phyloP scores from a whole-genome alignment of 2,329 filamentous ascomycete genomes.

The Orbilia oligospora region DNA sequence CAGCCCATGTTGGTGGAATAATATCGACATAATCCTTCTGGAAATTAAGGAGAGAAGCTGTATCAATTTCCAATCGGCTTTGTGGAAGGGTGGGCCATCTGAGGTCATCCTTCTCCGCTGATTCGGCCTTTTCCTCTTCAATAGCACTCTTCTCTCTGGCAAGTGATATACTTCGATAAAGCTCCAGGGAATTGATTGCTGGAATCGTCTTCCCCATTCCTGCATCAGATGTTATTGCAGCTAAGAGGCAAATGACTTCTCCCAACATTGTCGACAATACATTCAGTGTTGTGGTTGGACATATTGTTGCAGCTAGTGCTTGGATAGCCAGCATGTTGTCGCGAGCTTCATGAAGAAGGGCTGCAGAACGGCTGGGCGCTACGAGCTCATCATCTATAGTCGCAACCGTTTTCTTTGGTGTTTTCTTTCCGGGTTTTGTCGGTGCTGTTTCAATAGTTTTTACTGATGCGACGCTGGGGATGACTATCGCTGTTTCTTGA shows the following conservation, averaged over 20 bases:
- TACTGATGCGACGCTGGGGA: slow-evolving; percentile 67
- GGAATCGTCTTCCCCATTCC: slow-evolving; percentile 70
- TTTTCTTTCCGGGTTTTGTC: slow-evolving; percentile 64
- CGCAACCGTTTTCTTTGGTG: slow-evolving; percentile 56
- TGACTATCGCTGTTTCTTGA: slow-evolving; percentile 77
- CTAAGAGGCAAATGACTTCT: slow-evolving; percentile 76
- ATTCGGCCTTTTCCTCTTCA: slow-evolving; percentile 69
- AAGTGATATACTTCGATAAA: slow-evolving; percentile 79
- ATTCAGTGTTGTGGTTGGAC: slow-evolving; percentile 73
- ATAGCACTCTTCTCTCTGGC: slow-evolving; percentile 75
- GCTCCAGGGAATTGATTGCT: slow-evolving; percentile 75
- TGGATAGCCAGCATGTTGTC: slow-evolving; percentile 77
- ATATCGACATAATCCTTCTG: slow-evolving; percentile 87
- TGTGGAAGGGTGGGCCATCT: slow-evolving; percentile 63
- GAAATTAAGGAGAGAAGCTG: slow-evolving; percentile 70
- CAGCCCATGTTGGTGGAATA: slow-evolving; percentile 85
- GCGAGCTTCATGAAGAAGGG: slow-evolving; percentile 77
- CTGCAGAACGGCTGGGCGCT: slow-evolving; percentile 66
- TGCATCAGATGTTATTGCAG: slow-evolving; percentile 72
- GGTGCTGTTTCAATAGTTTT: slow-evolving; percentile 67
- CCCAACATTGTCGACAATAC: slow-evolving; percentile 76
- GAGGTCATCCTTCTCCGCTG: slow-evolving; percentile 67
- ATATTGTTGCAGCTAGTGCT: slow-evolving; percentile 71
- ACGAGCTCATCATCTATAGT: slow-evolving; percentile 45
- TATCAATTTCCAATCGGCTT: slow-evolving; percentile 44